Evolutionary conservation across 2,329 filamentous ascomycete genomes (phyloP).

Genomic region (Phialophora macrospora): DNA sequence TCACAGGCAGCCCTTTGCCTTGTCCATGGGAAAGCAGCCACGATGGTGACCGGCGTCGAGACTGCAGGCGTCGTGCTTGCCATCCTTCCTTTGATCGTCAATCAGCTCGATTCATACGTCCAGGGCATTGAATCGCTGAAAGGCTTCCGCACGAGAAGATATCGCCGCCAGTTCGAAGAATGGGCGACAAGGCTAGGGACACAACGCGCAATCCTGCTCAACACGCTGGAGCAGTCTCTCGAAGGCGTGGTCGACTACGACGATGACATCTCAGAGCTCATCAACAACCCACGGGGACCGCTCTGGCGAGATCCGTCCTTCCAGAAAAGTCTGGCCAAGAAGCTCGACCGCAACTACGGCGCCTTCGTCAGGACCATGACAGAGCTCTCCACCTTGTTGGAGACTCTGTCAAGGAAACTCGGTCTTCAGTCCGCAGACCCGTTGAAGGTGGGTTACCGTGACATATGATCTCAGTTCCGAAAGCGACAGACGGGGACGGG

Average conservation of each 20-base stretch:
- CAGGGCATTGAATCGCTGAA: constrained; percentile 12
- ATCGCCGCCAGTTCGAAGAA: constrained; percentile 29
- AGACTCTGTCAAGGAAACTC: constrained; percentile 9
- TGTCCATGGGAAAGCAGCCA: not conserved
- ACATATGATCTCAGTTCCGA: not conserved
- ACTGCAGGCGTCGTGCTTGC: constrained; percentile 37
- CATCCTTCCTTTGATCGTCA: constrained; percentile 39
- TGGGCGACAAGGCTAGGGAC: constrained; percentile 29
- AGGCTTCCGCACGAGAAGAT: constrained; percentile 13
- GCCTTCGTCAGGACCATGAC: constrained; percentile 32
- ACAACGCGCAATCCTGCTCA: constrained; percentile 30
- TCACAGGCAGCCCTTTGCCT: not conserved
- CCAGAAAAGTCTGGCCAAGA: constrained; percentile 22
- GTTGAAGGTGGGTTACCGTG: constrained; percentile 6
- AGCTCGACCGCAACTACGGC: constrained; percentile 29
- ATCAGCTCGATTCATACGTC: constrained; percentile 30
- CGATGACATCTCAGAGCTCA: constrained; percentile 30
- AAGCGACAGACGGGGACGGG: not conserved
- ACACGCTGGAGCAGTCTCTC: constrained; percentile 35
- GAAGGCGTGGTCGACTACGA: constrained; percentile 32
- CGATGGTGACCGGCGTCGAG: constrained; percentile 30
- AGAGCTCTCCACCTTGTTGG: constrained; percentile 21
- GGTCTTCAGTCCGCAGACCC: constrained; percentile 2
- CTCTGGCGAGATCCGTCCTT: constrained; percentile 30
- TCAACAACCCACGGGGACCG: constrained; percentile 27